Conservation (phyloP, 1,284 basidiomycete genomes). For the Pisolithus thermaeus region DNA sequence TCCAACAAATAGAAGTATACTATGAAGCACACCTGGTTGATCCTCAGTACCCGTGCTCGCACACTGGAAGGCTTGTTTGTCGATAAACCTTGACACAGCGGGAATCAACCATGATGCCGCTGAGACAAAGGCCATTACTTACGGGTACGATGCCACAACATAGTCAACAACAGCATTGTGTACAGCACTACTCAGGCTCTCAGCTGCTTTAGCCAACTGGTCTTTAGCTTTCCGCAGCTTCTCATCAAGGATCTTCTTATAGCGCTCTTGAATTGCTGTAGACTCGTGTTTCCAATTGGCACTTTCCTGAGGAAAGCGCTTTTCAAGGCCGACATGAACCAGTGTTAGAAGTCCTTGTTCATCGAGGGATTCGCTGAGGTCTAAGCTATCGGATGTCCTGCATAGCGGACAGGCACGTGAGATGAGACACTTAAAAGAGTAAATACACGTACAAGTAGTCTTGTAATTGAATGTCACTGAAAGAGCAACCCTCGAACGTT, state of each 20-base stretch:
- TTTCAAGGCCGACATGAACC: slow-evolving; percentile 20
- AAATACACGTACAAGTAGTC: slow-evolving; percentile 1
- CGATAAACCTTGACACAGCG: slow-evolving; percentile 10
- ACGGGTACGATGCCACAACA: slow-evolving; percentile 24
- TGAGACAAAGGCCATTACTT: slow-evolving; percentile 1
- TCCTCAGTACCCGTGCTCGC: not conserved
- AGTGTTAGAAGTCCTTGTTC: slow-evolving; percentile 23
- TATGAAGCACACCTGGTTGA: no score
- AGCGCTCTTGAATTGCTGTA: not conserved
- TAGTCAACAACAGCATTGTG: slow-evolving; percentile 20
- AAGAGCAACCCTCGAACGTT: not conserved
- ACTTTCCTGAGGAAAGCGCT: slow-evolving; percentile 17
- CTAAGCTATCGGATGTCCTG: slow-evolving; percentile 19
- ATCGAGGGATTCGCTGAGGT: slow-evolving; percentile 17
- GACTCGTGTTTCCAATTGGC: slow-evolving; percentile 13
- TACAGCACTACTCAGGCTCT: slow-evolving; percentile 10
- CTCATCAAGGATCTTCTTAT: not conserved
- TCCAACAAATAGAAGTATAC: no score
- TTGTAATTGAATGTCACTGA: slow-evolving; percentile 7
- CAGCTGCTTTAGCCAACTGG: not conserved
- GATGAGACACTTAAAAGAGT: not conserved
- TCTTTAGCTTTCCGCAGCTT: not conserved
- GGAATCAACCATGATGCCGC: not conserved
- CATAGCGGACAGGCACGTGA: not conserved
- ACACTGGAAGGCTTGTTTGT: slow-evolving; percentile 12